Conservation (phyloP, 257 asterid species). For the Solanum piurae region DNA sequence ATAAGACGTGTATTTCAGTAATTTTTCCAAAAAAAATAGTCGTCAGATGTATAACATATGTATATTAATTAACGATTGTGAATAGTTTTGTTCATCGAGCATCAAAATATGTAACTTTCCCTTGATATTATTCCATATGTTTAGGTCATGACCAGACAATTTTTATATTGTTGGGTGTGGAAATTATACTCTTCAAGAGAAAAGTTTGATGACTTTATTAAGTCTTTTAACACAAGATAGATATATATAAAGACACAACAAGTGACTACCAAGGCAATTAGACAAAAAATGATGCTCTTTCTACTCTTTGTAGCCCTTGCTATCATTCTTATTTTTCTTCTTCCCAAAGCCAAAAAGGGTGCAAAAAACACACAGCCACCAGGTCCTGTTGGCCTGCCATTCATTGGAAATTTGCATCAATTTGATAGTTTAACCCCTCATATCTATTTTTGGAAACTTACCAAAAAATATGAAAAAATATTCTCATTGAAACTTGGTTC, state of each 20-base stretch:
- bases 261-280: background rate
- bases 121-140: no score
- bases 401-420: constrained; percentile 1
- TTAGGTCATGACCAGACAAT: no score
- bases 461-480: background rate
- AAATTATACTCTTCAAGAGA: no score
- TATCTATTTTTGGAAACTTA: background rate
- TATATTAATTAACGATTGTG: background rate
- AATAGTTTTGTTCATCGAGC: background rate
- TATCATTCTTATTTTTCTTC: background rate
- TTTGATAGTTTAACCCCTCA: background rate
- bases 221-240: background rate
- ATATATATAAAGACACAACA: background rate
- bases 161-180: no score
- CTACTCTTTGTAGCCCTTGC: background rate
- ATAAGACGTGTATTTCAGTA: no score
- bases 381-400: background rate
- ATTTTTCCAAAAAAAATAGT: no score
- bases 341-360: background rate
- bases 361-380: background rate
- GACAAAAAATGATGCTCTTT: background rate
- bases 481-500: background rate
- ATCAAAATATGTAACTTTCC: background rate
- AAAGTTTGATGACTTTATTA: no score
- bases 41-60: background rate